Evolutionary conservation across 306 rosid genomes (phyloP).

Genomic region (Gleditsia sinensis): DNA sequence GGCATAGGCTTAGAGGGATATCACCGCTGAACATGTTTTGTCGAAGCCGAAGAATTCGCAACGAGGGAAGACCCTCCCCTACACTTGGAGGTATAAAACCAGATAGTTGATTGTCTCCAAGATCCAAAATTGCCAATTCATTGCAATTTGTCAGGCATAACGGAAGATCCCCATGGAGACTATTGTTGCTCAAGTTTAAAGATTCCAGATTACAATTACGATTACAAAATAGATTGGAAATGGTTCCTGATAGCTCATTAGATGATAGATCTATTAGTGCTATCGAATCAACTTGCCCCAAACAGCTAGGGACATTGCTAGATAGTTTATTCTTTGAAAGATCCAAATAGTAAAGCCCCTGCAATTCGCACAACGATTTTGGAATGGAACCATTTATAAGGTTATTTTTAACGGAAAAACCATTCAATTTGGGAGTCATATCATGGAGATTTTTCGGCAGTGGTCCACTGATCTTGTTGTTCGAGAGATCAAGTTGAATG

Average conservation of each 20-base stretch:
- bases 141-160: background rate
- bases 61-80: background rate
- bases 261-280: background rate
- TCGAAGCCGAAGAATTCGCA: background rate
- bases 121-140: background rate
- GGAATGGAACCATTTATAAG: constrained; percentile 26
- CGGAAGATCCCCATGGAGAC: background rate
- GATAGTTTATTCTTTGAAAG: background rate
- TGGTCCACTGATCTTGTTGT: constrained; percentile 8
- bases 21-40: background rate
- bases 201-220: too few species aligned
- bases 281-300: background rate
- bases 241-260: background rate
- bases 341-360: background rate
- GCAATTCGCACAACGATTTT: background rate
- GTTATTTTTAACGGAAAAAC: background rate
- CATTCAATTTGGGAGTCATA: background rate
- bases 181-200: constrained; percentile 2
- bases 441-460: background rate
- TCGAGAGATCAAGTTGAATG: constrained; percentile 12
- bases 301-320: background rate
- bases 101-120: background rate
- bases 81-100: background rate
- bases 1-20: background rate
- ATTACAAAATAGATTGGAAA: background rate